Evolutionary conservation across 257 asterid species (phyloP).

Genomic region (Petunia secreta): DNA sequence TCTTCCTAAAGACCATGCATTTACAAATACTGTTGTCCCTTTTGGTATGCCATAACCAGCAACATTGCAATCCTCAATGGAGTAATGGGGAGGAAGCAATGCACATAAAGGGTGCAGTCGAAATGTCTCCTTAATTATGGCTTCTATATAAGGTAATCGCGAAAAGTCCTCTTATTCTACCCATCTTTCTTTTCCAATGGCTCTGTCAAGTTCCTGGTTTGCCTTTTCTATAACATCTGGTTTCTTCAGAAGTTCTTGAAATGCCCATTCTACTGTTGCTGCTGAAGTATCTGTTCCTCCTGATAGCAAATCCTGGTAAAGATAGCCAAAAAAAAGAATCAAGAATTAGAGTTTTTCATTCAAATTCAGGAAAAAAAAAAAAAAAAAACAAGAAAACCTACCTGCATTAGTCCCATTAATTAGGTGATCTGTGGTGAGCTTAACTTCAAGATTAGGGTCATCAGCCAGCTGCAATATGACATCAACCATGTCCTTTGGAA

Average conservation of each 20-base stretch:
- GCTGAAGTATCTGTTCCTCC: conserved; percentile 44
- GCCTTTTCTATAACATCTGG: conserved; percentile 37
- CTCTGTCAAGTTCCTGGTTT: conserved; percentile 36
- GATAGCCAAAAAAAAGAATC: too few relatives aligned
- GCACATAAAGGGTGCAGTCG: conserved; percentile 44
- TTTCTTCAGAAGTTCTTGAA: conserved; percentile 36
- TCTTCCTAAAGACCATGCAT: conserved; percentile 28
- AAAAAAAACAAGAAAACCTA: too few relatives aligned
- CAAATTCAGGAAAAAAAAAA: too few relatives aligned
- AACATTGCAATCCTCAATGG: conserved; percentile 37
- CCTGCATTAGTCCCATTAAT: too few relatives aligned
- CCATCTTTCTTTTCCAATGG: conserved; percentile 45
- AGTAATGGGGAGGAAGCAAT: conserved; percentile 32
- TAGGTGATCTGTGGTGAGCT: too few relatives aligned
- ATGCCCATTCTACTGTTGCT: conserved; percentile 39
- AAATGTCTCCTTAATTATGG: conserved; percentile 43
- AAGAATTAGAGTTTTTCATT: too few relatives aligned
- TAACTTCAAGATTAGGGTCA: too few relatives aligned
- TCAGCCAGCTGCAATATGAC: neutral
- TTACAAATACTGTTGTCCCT: conserved; percentile 33
- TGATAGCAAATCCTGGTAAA: conserved; percentile 23
- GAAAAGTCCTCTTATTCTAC: conserved; percentile 43
- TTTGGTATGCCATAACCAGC: conserved; percentile 32
- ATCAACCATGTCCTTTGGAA: too few relatives aligned
- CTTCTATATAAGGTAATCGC: conserved; percentile 39